Evolutionary conservation across 352 stramenopile genomes (phyloP).

Genomic region (Pythium vanterpoolii): DNA sequence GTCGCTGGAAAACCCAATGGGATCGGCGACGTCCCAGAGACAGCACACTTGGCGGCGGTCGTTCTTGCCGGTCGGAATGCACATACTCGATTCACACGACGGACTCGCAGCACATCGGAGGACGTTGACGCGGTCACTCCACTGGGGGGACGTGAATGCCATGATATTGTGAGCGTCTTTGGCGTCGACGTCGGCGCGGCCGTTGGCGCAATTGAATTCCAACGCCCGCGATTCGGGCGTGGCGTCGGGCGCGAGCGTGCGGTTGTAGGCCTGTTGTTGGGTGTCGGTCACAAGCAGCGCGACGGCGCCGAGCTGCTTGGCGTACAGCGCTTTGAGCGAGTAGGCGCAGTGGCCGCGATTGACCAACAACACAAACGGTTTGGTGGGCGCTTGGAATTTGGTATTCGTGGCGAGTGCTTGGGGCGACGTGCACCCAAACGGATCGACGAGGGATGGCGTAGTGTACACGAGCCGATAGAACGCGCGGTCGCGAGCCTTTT

Average conservation of each 20-base stretch:
- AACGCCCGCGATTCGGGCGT: slow-evolving; percentile 36
- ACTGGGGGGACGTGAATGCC: slow-evolving; percentile 26
- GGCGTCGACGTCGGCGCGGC: slow-evolving; percentile 27
- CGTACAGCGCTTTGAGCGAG: slow-evolving; percentile 67
- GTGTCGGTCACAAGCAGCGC: slow-evolving; percentile 78
- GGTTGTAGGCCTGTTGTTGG: slow-evolving; percentile 66
- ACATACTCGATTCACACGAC: slow-evolving; percentile 56
- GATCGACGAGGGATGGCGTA: slow-evolving; percentile 33
- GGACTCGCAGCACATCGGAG: slow-evolving; percentile 36
- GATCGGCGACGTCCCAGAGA: slow-evolving; percentile 72
- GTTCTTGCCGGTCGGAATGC: slow-evolving; percentile 46
- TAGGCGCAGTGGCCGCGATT: slow-evolving; percentile 75
- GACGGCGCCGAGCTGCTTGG: slow-evolving; percentile 57
- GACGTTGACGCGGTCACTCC: slow-evolving; percentile 37
- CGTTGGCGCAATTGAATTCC: slow-evolving; percentile 61
- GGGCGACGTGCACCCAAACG: slow-evolving; percentile 49
- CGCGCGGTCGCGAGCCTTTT: slow-evolving; percentile 39
- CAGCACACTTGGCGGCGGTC: slow-evolving; percentile 67
- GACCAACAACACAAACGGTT: slow-evolving; percentile 64
- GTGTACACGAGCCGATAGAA: slow-evolving; percentile 58
- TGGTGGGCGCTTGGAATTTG: slow-evolving; percentile 28
- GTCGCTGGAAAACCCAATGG: slow-evolving; percentile 53
- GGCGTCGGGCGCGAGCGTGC: slow-evolving; percentile 28
- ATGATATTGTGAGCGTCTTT: slow-evolving; percentile 21
- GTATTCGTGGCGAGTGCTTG: slow-evolving; percentile 28